Evolutionary conservation across 208 protist genomes (phyloP), one percentile per base, ranked within the genome.

Genomic region (Spongospora subterranea): DNA sequence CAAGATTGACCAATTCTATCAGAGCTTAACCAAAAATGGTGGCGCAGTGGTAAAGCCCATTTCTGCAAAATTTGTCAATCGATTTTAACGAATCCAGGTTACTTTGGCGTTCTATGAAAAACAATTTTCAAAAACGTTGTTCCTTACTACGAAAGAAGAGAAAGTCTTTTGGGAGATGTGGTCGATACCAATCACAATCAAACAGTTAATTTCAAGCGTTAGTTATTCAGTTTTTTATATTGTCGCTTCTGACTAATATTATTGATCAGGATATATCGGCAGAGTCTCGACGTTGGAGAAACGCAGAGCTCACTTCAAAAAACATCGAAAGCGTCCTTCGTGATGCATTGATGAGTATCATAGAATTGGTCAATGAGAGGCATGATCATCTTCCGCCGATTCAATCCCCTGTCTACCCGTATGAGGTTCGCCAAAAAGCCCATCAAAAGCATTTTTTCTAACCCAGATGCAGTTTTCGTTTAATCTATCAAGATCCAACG

Each of bases 31-130:
- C n/a, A n/a, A n/a, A n/a, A n/a, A n/a, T n/a, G n/a, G n/a, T n/a
- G n/a, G n/a, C n/a, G n/a, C n/a, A n/a, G n/a, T n/a, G n/a, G n/a
- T n/a, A n/a, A n/a, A n/a, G n/a, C n/a, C n/a, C n/a, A n/a, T n/a
- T n/a, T n/a, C n/a, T n/a, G n/a, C n/a, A n/a, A n/a, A n/a, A n/a
- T n/a, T n/a, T n/a, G n/a, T n/a, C n/a, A n/a, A n/a, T n/a, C n/a
- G n/a, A n/a, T n/a, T n/a, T n/a, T n/a, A n/a, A n/a, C n/a, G n/a
- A 32, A 29, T 65, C 20, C 54, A 65, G 54, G 54, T 65, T 29
- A 65, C 54, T 17, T 65, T 65, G 54, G 17, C 54, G 54, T 65
- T 65, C 54, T 65, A 65, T 29, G 54, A 65, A 65, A 65, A 65
- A 29, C 54, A 29, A 17, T 29, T 29, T 65, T 17, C 29, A 29